A percentile compares a stretch with the other conserved stretches of the same genome.
Conservation (phyloP, 2,329 filamentous ascomycete genomes). For the Ophiocordyceps camponoti-rufipedis region DNA sequence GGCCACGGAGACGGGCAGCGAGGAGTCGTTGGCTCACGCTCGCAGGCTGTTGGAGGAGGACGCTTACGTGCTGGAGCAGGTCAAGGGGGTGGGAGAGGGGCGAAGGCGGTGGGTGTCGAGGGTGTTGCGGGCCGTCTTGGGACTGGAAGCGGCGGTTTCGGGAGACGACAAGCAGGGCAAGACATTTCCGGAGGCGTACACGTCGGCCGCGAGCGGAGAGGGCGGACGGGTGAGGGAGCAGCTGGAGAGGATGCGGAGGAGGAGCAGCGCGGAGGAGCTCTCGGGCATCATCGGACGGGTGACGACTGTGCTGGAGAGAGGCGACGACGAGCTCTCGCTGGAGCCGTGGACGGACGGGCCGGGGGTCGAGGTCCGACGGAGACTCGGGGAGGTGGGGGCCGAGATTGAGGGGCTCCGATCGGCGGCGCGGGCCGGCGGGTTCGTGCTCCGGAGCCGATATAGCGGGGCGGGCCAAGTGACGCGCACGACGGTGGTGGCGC, state of each 20-base stretch:
- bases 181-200: constrained; percentile 39
- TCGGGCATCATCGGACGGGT: constrained; percentile 9
- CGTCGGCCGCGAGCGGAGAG: constrained; percentile 38
- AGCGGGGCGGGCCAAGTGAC: constrained; percentile 51
- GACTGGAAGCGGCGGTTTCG: constrained; percentile 20
- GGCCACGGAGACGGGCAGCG: constrained; percentile 22
- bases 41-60: constrained; percentile 41
- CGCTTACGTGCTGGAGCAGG: constrained; percentile 27
- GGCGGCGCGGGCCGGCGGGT: constrained; percentile 23
- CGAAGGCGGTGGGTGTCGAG: constrained; percentile 19
- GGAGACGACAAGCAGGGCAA: constrained; percentile 14
- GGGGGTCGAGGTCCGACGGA: constrained; percentile 11
- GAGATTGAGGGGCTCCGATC: constrained; percentile 27
- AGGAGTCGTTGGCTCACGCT: constrained; percentile 22
- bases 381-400: constrained; percentile 22
- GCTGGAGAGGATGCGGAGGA: constrained; percentile 40
- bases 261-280: constrained; percentile 23
- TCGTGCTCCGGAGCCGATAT: constrained; percentile 53
- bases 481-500: constrained; percentile 61
- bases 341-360: constrained; percentile 13
- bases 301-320: constrained; percentile 12
- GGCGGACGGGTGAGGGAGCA: too few species aligned
- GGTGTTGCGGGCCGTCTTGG: constrained; percentile 29
- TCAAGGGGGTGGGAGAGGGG: constrained; percentile 13
- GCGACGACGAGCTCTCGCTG: constrained; percentile 18